phyloP scores from a whole-genome alignment of 768 basidiomycete species.

The Leccinum ochraceum region DNA sequence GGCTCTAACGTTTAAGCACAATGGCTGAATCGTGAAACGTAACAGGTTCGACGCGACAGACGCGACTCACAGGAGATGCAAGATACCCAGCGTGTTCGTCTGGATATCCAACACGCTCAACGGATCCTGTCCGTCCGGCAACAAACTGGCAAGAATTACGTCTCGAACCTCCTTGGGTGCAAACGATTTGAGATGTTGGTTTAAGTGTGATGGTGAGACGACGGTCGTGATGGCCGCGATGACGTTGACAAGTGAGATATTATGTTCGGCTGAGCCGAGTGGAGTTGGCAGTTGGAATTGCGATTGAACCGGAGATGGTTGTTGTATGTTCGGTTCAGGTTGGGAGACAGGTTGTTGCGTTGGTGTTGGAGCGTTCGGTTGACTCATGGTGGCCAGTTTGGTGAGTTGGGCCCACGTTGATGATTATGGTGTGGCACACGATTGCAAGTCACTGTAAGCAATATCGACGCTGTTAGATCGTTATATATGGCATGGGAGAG shows the following conservation, averaged over 20 bases:
- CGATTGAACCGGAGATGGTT: constrained; percentile 14
- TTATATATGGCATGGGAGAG: neutral
- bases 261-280: constrained; percentile 2
- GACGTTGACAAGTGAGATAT: constrained; percentile 40
- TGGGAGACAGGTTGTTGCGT: constrained; percentile 19
- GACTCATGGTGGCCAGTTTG: constrained; percentile 21
- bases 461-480: neutral
- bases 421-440: neutral
- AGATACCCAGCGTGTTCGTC: constrained; percentile 59
- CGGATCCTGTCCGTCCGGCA: constrained; percentile 69
- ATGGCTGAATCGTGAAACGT: neutral
- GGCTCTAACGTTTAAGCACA: constrained; percentile 40
- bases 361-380: constrained; percentile 28
- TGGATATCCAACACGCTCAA: constrained; percentile 55
- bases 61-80: constrained; percentile 70
- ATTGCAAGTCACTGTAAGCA: neutral
- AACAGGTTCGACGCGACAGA: neutral
- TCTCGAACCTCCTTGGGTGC: constrained; percentile 62
- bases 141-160: constrained; percentile 49
- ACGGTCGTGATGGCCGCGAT: constrained; percentile 48
- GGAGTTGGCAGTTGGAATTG: constrained; percentile 11
- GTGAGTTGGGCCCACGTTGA: neutral
- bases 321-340: constrained; percentile 16
- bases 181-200: constrained; percentile 45
- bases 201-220: constrained; percentile 38